Base-by-base conservation (phyloP, 306 rosid species). In the Dalbergia oliveri region DNA sequence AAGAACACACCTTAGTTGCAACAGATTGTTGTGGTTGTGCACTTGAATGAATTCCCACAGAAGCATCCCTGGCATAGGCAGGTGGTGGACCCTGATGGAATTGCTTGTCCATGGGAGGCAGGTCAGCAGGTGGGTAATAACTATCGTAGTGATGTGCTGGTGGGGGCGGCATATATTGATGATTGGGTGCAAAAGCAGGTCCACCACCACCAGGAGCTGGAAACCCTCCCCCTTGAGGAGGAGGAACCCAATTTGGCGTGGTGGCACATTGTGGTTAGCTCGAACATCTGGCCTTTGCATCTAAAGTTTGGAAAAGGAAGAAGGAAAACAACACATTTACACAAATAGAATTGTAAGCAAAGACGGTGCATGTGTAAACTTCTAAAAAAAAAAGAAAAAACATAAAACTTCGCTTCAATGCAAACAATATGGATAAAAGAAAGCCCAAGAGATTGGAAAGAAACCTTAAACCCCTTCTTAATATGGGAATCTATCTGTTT, bases 11-110 rank as follows among this genome's bases (percentile, higher is more conserved):
- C 88, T 82, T 86, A 12, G 86, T 75, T 15, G 21, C 82, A 60
- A 58, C 80, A 33, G 84, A 72, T 43, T 69, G 80, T 41, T 82
- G 84, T 4, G 84, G 83, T 26, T 69, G 84, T 4, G 66, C 69
- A 21, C 67, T 70, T 26, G 82, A 68, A 73, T 73, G 81, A 67
- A 66, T 41, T 61, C 80, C 82, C 50, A 70, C 14, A 60, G 85
- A 72, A 58, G 87, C 43, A 53, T 86, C 84, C 74, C 77, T 83
- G 66, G 77, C 87, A 53, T 69, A 79, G 44, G 84, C 67, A 70
- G 85, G 86, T 15, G 84, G 84, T 43, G 88, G 87, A 58, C 79
- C 89, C 62, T 70, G 84, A 79, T 72, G 84, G 71, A 60, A 77
- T 63, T 75, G 80, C 37, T 71, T 83, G 60, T 83, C 86, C 69